A percentile compares a stretch with the other conserved stretches of the same genome.
Evolutionary conservation across 192 early-diverging fungal species (phyloP).

Genomic region (Podila epicladia): DNA sequence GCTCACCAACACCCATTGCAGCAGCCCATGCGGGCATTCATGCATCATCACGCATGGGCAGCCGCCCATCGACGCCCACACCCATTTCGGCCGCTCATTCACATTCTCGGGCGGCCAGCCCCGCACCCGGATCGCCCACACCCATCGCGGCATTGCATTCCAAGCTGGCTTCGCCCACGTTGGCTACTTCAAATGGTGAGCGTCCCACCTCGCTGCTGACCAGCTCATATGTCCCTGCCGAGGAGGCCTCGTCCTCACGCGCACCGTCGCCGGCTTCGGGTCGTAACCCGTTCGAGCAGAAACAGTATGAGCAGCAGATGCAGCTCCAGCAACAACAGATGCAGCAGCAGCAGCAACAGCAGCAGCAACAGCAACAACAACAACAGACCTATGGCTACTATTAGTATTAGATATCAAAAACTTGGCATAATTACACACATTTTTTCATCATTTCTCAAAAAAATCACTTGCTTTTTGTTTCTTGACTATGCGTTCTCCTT

Average conservation of each 20-base stretch:
- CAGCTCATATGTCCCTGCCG: constrained; percentile 26
- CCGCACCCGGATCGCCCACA: constrained; percentile 15
- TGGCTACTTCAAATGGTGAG: not conserved
- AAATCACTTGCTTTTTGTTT: not conserved
- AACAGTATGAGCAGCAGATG: not conserved
- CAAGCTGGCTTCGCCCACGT: not conserved
- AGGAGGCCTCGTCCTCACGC: constrained; percentile 4
- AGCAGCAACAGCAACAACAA: constrained; percentile 19
- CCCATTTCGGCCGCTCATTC: not conserved
- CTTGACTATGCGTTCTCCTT: too few relatives aligned
- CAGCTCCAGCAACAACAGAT: constrained; percentile 8
- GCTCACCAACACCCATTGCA: constrained; percentile 40
- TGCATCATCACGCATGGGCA: too few relatives aligned
- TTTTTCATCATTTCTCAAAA: not conserved
- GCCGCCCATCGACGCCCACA: not conserved
- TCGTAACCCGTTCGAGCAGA: constrained; percentile 8
- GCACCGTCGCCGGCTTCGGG: not conserved
- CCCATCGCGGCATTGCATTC: constrained; percentile 25
- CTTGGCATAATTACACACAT: constrained; percentile 2
- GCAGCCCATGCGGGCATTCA: constrained; percentile 11
- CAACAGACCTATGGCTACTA: constrained; percentile 11
- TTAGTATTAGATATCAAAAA: not conserved
- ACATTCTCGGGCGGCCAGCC: not conserved
- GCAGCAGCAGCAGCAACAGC: constrained; percentile 2
- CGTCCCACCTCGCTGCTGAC: constrained; percentile 38